phyloP scores from a whole-genome alignment of 2,329 filamentous ascomycete species.

The Parafenestella ontariensis region DNA sequence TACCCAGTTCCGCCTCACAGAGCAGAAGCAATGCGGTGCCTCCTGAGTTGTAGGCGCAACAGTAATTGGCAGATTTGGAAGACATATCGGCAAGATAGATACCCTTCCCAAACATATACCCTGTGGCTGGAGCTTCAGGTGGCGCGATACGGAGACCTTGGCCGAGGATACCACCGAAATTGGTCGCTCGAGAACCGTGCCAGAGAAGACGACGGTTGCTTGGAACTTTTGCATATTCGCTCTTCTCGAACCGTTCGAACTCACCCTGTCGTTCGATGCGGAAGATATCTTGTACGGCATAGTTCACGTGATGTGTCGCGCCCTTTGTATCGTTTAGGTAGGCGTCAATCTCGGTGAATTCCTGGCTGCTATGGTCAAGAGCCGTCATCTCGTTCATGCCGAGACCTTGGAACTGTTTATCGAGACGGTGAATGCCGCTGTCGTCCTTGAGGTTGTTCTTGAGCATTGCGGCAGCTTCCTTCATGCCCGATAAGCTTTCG shows the following conservation, averaged over 20 bases:
- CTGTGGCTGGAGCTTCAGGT: conserved; percentile 77
- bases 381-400: conserved; percentile 78
- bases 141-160: conserved; percentile 92
- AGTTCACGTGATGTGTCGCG: conserved; percentile 67
- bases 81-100: conserved; percentile 85
- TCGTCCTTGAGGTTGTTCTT: conserved; percentile 63
- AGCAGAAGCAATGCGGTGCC: conserved; percentile 77
- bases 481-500: conserved; percentile 84
- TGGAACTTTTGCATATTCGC: conserved; percentile 59
- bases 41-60: conserved; percentile 66
- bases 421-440: conserved; percentile 67
- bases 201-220: conserved; percentile 79
- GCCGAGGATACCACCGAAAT: conserved; percentile 85
- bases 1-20: conserved; percentile 82
- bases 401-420: conserved; percentile 75
- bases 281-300: conserved; percentile 77
- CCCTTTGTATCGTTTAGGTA: conserved; percentile 75
- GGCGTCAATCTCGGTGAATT: conserved; percentile 69
- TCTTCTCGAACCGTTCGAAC: conserved; percentile 69
- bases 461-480: conserved; percentile 79
- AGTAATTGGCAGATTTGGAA: conserved; percentile 83
- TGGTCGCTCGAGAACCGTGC: conserved; percentile 85
- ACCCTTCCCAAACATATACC: conserved; percentile 91
- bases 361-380: conserved; percentile 63
- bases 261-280: conserved; percentile 80